Percentiles rank a stretch among this genome's conserved stretches.
Conservation (phyloP, 2,329 filamentous ascomycete genomes). For the Trichoderma gracile region DNA sequence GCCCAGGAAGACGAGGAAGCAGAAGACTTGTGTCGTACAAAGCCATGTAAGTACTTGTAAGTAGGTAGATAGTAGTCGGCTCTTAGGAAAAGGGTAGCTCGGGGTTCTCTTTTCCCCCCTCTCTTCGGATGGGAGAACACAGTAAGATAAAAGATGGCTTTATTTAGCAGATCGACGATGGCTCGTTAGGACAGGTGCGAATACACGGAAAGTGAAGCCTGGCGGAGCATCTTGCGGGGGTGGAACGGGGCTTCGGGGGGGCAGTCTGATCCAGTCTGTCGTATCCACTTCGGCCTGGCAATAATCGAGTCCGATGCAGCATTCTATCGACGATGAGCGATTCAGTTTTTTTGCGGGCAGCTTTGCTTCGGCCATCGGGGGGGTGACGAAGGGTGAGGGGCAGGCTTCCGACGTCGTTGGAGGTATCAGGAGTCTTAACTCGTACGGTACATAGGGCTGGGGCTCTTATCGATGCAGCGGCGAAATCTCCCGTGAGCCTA, state of each 20-base stretch:
- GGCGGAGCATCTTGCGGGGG: conserved; percentile 24
- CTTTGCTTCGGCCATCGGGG: not conserved
- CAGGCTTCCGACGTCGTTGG: conserved; percentile 16
- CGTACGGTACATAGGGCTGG: conserved; percentile 9
- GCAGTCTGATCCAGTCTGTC: not conserved
- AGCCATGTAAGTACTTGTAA: no score
- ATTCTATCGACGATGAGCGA: conserved; percentile 18
- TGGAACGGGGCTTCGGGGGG: conserved; percentile 20
- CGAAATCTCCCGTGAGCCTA: conserved; percentile 1
- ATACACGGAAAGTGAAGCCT: conserved; percentile 20
- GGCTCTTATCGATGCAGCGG: conserved; percentile 22
- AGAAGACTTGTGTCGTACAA: no score
- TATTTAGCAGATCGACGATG: conserved; percentile 19
- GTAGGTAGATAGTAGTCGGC: no score
- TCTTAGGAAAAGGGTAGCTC: not conserved
- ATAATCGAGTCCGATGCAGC: conserved; percentile 12
- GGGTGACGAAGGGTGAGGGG: no score
- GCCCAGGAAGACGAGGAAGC: not conserved
- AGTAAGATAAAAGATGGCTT: conserved; percentile 16
- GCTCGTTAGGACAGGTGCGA: not conserved
- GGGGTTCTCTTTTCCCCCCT: not conserved
- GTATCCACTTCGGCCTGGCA: conserved; percentile 8
- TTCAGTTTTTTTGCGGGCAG: conserved; percentile 16
- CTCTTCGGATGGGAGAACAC: not conserved
- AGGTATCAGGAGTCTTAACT: not conserved